Evolutionary conservation across 257 asterid species (phyloP).

Genomic region (Jaltomata sinuosa): DNA sequence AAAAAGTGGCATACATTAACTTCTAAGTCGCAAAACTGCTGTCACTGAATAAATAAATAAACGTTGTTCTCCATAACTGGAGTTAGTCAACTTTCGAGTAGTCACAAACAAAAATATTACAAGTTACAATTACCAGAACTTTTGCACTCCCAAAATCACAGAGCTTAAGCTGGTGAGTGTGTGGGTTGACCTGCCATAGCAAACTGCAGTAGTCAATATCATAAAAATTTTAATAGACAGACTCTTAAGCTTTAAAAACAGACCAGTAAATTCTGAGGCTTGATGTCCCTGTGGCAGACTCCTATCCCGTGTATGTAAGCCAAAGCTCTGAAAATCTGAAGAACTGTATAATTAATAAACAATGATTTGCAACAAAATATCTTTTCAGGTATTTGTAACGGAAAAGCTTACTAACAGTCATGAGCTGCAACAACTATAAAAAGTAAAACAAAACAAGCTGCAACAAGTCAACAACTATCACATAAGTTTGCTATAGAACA

Average conservation of each 20-base stretch:
- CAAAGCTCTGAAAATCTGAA: constrained; percentile 57
- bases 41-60: background rate
- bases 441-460: background rate
- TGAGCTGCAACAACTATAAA: background rate
- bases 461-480: background rate
- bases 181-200: constrained; percentile 52
- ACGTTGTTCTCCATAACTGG: background rate
- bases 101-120: background rate
- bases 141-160: constrained; percentile 79
- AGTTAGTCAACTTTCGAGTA: background rate
- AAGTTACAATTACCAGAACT: constrained; percentile 41
- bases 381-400: background rate
- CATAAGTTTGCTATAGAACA: background rate
- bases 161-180: constrained; percentile 57
- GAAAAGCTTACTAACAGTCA: background rate
- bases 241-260: background rate
- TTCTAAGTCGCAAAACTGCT: background rate
- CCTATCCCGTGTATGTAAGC: constrained; percentile 55
- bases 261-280: constrained; percentile 69
- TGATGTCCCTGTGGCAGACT: constrained; percentile 65
- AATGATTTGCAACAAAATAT: background rate
- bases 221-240: background rate
- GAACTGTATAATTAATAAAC: background rate
- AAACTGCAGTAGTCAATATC: background rate
- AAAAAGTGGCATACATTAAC: background rate